A percentile compares a stretch with the other conserved stretches of the same genome.
phyloP scores from a whole-genome alignment of 148 eudicot genomes.

The Rhododendron henanense region DNA sequence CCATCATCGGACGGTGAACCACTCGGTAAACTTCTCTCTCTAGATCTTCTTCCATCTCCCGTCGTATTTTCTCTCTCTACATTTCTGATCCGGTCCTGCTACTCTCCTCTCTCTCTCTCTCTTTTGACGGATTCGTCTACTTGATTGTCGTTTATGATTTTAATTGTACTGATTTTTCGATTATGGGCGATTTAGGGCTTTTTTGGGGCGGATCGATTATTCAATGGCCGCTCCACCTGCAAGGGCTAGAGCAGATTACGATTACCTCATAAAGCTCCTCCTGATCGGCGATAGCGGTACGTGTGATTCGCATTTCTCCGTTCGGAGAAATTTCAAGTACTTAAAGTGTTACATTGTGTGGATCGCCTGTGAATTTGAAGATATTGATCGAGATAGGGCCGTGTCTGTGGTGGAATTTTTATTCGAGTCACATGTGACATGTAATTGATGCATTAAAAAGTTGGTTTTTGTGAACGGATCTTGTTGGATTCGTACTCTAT shows the following conservation, averaged over 20 bases:
- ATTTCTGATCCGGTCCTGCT: slow-evolving; percentile 3
- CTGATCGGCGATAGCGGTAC: slow-evolving; percentile 84
- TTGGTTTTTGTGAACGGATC: slow-evolving; percentile 4
- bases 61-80: slow-evolving; percentile 10
- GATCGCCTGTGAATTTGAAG: slow-evolving; percentile 1
- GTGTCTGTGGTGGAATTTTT: not conserved
- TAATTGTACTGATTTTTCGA: not conserved
- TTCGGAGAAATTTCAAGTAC: not conserved
- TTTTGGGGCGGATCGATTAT: slow-evolving; percentile 17
- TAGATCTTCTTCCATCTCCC: slow-evolving; percentile 7
- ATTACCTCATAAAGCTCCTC: slow-evolving; percentile 82
- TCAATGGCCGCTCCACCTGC: slow-evolving; percentile 93
- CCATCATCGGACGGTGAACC: slow-evolving; percentile 15
- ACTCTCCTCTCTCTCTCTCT: not conserved
- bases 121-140: not conserved
- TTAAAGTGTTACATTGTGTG: not conserved
- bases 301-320: slow-evolving; percentile 4
- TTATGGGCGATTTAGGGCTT: slow-evolving; percentile 20
- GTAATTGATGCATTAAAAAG: not conserved
- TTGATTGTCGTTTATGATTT: slow-evolving; percentile 2
- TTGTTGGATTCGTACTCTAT: not conserved
- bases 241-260: slow-evolving; percentile 93
- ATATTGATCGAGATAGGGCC: not conserved
- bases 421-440: not conserved
- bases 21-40: not conserved